phyloP scores from a whole-genome alignment of 257 asterid genomes.

The Nicotiana paniculata region DNA sequence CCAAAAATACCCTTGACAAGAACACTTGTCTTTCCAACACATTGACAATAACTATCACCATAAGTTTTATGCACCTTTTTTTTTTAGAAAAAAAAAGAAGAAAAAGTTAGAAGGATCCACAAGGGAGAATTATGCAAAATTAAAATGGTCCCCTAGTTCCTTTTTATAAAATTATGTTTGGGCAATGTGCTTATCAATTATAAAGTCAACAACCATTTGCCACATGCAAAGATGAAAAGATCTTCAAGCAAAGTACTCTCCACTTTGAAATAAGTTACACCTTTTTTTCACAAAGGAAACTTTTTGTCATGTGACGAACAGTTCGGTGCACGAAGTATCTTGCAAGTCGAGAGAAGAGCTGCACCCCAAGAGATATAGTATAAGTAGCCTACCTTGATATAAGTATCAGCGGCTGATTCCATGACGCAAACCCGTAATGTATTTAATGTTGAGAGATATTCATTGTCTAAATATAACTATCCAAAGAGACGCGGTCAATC shows the following conservation, averaged over 20 bases:
- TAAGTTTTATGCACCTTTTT: neutral
- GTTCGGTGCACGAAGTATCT: too few species aligned
- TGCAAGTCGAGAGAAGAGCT: too few species aligned
- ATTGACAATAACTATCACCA: constrained; percentile 6
- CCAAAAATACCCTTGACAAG: neutral
- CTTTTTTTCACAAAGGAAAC: neutral
- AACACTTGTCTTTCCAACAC: constrained; percentile 8
- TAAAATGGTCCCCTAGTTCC: constrained; percentile 8
- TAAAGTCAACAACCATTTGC: constrained; percentile 8
- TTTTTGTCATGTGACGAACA: neutral
- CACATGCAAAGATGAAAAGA: constrained; percentile 3
- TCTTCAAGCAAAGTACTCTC: neutral
- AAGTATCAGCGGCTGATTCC: too few species aligned
- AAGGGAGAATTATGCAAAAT: constrained; percentile 4
- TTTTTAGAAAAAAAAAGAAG: neutral
- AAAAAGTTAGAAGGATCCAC: neutral
- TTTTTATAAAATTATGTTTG: neutral
- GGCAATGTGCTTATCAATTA: constrained; percentile 7
- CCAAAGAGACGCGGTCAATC: too few species aligned
- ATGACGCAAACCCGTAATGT: too few species aligned
- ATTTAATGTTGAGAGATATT: too few species aligned
- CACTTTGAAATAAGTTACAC: neutral
- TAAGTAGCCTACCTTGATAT: too few species aligned
- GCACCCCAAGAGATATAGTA: too few species aligned
- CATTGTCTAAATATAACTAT: too few species aligned